Evolutionary conservation across 495 filamentous ascomycete species (phyloP), one percentile per base, ranked within the genome.

Genomic region (Aspergillus leporis): DNA sequence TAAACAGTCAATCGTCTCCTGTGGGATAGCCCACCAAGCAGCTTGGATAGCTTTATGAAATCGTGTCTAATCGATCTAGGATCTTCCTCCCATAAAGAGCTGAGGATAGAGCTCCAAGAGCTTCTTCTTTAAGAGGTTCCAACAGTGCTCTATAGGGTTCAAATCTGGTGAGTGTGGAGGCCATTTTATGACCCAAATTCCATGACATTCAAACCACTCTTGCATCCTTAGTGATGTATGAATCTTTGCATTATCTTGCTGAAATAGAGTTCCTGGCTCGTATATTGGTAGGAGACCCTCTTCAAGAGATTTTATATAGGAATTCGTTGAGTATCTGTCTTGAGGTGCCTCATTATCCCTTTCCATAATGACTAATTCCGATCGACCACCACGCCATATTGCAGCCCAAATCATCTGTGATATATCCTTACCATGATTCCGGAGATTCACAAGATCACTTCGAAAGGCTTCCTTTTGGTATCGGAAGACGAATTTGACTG

Each of bases 241-340:
- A 22, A 59, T 59, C 12, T 47, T 51, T 28, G 21, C 19, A 23
- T 59, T 59, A 51, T 52, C 56, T 38, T 51, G 47, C 47, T 51
- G 23, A 19, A 59, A 59, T 30, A 53, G 43, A 30, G 2, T 40
- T 0, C 56, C 56, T 40, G 45, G 55, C 14, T 58, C 10, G 19
- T 50, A 51, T n/a, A 38, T 22, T 32, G 30, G 18, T 22, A 58
- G 6, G 4, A 59, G 14, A 4, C 38, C 21, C 5, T 59, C 21
- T 48, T 58, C 55, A 28, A 58, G 45, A 23, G 5, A 38, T 48
- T 36, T 36, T 2, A 58, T 16, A 30, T 58, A 58, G n/a, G 55
- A 58, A 16, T 58, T 36, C 0, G 55, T 19, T 19, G 55, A 25
- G 28, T 49, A 57, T 3, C 54, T 16, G 18, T 16, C 22, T 30